phyloP scores from a whole-genome alignment of 805 yeast species.

The Starmerella etchellsii region DNA sequence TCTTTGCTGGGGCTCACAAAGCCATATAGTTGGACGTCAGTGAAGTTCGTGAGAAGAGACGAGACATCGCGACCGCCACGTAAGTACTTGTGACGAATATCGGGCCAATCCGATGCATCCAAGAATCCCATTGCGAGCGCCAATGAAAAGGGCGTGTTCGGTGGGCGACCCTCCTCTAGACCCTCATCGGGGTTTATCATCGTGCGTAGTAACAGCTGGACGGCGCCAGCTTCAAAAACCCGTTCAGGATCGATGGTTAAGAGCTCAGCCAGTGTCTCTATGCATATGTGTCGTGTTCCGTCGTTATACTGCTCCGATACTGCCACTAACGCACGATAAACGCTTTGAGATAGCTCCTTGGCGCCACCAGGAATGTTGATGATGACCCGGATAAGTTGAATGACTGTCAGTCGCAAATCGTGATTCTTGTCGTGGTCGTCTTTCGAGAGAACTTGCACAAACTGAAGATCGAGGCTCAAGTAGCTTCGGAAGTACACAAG shows the following conservation, averaged over 20 bases:
- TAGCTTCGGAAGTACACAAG: slow-evolving; percentile 40
- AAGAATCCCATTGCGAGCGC: slow-evolving; percentile 35
- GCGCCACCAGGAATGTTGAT: slow-evolving; percentile 43
- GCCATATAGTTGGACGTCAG: slow-evolving; percentile 38
- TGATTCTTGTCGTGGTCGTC: slow-evolving; percentile 34
- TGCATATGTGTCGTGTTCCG: slow-evolving; percentile 36
- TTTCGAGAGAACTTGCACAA: slow-evolving; percentile 52
- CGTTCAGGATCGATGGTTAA: slow-evolving; percentile 34
- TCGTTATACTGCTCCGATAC: slow-evolving; percentile 46
- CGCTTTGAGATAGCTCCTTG: slow-evolving; percentile 43
- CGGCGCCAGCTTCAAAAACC: slow-evolving; percentile 35
- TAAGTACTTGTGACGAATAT: slow-evolving; percentile 36
- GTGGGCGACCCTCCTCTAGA: background rate
- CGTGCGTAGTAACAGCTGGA: slow-evolving; percentile 34
- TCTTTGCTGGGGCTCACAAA: slow-evolving; percentile 37
- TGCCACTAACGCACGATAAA: slow-evolving; percentile 53
- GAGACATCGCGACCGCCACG: slow-evolving; percentile 52
- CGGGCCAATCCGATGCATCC: slow-evolving; percentile 45
- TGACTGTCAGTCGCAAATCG: slow-evolving; percentile 63
- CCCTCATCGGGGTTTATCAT: slow-evolving; percentile 30
- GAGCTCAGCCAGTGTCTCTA: slow-evolving; percentile 44
- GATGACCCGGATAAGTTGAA: slow-evolving; percentile 54
- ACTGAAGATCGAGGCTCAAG: slow-evolving; percentile 43
- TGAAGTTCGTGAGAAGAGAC: slow-evolving; percentile 53
- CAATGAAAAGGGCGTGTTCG: slow-evolving; percentile 7